Evolutionary conservation across 169 alveolate genomes (phyloP).

Genomic region (Cardiosporidium cionae): DNA sequence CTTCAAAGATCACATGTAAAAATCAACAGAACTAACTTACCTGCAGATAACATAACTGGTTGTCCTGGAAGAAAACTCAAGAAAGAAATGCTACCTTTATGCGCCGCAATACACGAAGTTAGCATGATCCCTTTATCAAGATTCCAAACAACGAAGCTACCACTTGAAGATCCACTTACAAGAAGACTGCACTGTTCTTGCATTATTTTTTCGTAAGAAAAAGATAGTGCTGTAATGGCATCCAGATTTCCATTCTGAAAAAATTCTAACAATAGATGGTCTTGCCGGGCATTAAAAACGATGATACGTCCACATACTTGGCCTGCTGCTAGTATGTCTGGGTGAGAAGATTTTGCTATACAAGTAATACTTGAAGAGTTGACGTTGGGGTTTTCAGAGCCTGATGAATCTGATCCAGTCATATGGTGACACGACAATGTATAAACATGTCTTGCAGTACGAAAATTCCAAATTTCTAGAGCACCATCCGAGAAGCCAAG

Average conservation of each 20-base stretch:
- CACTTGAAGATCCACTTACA: not conserved
- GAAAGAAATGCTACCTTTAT: not conserved
- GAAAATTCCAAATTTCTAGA: slow-evolving; percentile 53
- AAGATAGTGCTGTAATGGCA: not conserved
- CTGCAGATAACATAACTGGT: not conserved
- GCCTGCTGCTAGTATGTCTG: not conserved
- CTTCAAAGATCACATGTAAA: too few species aligned
- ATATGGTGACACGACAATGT: slow-evolving; percentile 21
- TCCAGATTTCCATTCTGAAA: not conserved
- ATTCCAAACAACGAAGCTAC: not conserved
- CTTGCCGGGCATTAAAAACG: not conserved
- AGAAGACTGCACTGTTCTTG: not conserved
- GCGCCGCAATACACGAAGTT: not conserved
- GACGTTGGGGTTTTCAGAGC: too few species aligned
- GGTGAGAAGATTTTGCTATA: not conserved
- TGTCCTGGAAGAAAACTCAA: not conserved
- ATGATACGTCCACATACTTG: not conserved
- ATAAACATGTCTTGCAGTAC: slow-evolving; percentile 44
- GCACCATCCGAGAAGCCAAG: slow-evolving; percentile 37
- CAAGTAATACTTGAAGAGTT: not conserved
- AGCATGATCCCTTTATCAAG: not conserved
- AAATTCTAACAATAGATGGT: not conserved
- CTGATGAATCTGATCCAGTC: too few species aligned
- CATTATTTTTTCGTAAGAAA: not conserved
- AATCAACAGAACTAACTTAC: too few species aligned